phyloP scores from a whole-genome alignment of 2,329 filamentous ascomycete genomes.

The Colletotrichum ledebouriae region DNA sequence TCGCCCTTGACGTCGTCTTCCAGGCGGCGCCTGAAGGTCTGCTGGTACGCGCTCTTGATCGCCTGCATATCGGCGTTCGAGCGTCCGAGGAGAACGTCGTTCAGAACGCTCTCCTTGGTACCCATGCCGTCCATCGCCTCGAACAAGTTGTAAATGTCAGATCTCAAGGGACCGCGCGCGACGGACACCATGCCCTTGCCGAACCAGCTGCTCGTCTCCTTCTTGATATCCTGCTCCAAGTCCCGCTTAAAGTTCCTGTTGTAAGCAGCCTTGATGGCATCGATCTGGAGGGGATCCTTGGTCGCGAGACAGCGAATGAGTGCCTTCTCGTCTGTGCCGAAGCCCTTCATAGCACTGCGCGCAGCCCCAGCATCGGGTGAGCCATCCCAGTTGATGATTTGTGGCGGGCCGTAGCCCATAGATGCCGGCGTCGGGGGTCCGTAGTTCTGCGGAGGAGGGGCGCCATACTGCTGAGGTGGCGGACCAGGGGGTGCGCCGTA shows the following conservation, averaged over 20 bases:
- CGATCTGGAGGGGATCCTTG: slow-evolving; percentile 84
- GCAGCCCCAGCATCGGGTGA: slow-evolving; percentile 77
- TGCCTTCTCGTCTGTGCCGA: slow-evolving; percentile 87
- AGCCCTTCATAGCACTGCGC: slow-evolving; percentile 90
- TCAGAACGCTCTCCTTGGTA: slow-evolving; percentile 87
- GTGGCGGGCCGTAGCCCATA: slow-evolving; percentile 79
- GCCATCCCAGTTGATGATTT: slow-evolving; percentile 78
- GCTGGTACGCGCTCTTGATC: slow-evolving; percentile 85
- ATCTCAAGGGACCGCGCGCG: slow-evolving; percentile 80
- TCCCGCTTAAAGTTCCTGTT: slow-evolving; percentile 73
- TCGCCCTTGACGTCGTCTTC: slow-evolving; percentile 82
- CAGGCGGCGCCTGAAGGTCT: slow-evolving; percentile 74
- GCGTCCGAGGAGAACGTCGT: slow-evolving; percentile 86
- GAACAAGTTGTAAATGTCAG: slow-evolving; percentile 80
- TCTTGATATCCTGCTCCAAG: slow-evolving; percentile 80
- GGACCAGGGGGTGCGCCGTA: slow-evolving; percentile 46
- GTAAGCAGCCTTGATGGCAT: slow-evolving; percentile 76
- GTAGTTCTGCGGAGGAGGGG: slow-evolving; percentile 54
- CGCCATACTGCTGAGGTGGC: slow-evolving; percentile 51
- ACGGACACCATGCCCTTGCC: slow-evolving; percentile 81
- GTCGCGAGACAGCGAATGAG: slow-evolving; percentile 78
- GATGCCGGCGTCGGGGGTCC: slow-evolving; percentile 70
- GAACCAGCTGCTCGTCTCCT: slow-evolving; percentile 82
- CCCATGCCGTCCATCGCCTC: slow-evolving; percentile 83
- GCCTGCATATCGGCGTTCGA: slow-evolving; percentile 89